Percentiles rank a stretch among this genome's conserved stretches.
Evolutionary conservation across 164 flowering plant species (phyloP).

Genomic region (Litsea cubeba): DNA sequence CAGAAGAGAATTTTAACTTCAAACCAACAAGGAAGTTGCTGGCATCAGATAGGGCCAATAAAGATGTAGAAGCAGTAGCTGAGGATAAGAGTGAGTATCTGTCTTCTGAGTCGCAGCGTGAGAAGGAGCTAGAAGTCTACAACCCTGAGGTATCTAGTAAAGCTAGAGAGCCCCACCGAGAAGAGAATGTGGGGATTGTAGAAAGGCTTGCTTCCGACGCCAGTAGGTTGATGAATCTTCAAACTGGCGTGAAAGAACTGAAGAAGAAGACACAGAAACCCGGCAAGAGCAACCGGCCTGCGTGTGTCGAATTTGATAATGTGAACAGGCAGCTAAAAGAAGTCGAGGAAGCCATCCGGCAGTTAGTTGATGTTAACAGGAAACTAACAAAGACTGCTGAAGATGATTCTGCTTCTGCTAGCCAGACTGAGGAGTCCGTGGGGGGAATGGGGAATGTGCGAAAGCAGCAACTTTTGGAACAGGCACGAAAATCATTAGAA

Average conservation of each 20-base stretch:
- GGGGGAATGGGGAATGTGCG: constrained; percentile 30
- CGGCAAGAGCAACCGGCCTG: constrained; percentile 42
- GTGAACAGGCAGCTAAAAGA: constrained; percentile 67
- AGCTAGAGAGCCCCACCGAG: constrained; percentile 26
- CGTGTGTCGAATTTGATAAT: constrained; percentile 43
- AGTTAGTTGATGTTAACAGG: constrained; percentile 47
- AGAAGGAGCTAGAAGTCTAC: constrained; percentile 69
- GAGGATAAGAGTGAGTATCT: constrained; percentile 25
- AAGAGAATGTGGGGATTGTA: constrained; percentile 49
- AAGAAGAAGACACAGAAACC: constrained; percentile 51
- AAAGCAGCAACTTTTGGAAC: constrained; percentile 40
- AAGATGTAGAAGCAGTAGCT: constrained; percentile 4
- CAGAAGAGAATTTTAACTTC: constrained; percentile 29
- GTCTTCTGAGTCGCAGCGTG: constrained; percentile 33
- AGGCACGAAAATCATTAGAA: constrained; percentile 61
- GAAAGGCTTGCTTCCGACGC: constrained; percentile 75
- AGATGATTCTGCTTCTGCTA: constrained; percentile 26
- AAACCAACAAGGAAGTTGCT: constrained; percentile 14
- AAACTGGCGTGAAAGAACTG: constrained; percentile 63
- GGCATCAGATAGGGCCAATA: constrained; percentile 14
- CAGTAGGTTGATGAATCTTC: constrained; percentile 68
- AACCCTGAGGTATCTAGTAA: constrained; percentile 52
- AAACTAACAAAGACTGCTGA: constrained; percentile 44
- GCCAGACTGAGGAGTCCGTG: constrained; percentile 13
- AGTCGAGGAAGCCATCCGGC: constrained; percentile 49